These are phyloP conservation scores for Thuidium tamariscinum DNA, from an alignment of 225 moss, liverwort and hornwort genomes.

Conservation along the genomic window DNA sequence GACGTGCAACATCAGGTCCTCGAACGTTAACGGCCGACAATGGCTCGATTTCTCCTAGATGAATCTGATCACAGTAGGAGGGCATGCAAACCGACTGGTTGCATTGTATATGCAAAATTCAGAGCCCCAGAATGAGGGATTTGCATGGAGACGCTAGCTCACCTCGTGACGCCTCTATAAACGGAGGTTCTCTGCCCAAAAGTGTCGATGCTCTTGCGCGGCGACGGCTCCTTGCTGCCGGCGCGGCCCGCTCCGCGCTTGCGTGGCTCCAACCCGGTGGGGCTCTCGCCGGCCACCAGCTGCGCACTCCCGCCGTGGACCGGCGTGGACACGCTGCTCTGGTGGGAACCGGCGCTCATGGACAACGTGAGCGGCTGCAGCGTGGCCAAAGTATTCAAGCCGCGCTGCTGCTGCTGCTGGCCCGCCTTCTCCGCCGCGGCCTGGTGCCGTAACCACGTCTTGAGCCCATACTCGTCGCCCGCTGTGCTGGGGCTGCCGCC, in stretches of 20 bases:
- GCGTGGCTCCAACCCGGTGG: slow-evolving; percentile 65
- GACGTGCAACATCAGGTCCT: not conserved
- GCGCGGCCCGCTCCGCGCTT: slow-evolving; percentile 88
- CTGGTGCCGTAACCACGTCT: slow-evolving; percentile 78
- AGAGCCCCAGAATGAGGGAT: not conserved
- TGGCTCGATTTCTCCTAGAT: not conserved
- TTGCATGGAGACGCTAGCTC: not conserved
- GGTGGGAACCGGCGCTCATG: slow-evolving; percentile 80
- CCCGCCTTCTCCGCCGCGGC: slow-evolving; percentile 45
- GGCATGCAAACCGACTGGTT: not conserved
- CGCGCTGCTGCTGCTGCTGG: slow-evolving; percentile 25
- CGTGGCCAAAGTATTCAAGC: slow-evolving; percentile 32
- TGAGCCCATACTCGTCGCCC: slow-evolving; percentile 35
- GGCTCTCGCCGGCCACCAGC: slow-evolving; percentile 52
- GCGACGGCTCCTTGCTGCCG: slow-evolving; percentile 89
- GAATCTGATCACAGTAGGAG: not conserved
- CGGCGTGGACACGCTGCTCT: slow-evolving; percentile 62
- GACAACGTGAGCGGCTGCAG: slow-evolving; percentile 83
- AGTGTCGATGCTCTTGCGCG: slow-evolving; percentile 90
- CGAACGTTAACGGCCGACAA: not conserved
- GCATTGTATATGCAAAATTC: not conserved
- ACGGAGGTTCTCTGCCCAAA: slow-evolving; percentile 95
- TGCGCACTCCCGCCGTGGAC: slow-evolving; percentile 26
- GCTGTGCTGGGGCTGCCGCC: slow-evolving; percentile 30
- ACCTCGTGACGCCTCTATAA: slow-evolving; percentile 92